phyloP scores from a whole-genome alignment of 768 basidiomycete genomes.

The Crucibulum laeve region DNA sequence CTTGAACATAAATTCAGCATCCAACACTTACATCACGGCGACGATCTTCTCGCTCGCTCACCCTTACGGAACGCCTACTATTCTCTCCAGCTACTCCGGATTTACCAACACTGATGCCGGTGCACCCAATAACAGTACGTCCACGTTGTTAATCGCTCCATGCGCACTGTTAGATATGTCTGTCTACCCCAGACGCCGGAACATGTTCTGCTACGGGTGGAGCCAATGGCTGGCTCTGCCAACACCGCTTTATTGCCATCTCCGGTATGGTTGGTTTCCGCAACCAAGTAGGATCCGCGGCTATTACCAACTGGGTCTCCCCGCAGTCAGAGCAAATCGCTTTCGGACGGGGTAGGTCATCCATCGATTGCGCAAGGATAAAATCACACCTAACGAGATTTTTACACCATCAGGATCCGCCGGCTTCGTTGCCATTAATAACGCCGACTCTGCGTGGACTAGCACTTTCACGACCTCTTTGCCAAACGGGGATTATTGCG shows the following conservation, averaged over 20 bases:
- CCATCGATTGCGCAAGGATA: not conserved
- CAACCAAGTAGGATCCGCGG: conserved; percentile 48
- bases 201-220: conserved; percentile 49
- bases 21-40: conserved; percentile 60
- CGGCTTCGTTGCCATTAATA: conserved; percentile 69
- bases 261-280: conserved; percentile 64
- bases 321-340: conserved; percentile 58
- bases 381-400: not conserved
- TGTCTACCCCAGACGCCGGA: conserved; percentile 29
- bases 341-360: conserved; percentile 51
- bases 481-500: conserved; percentile 57
- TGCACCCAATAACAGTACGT: conserved; percentile 52
- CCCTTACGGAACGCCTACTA: conserved; percentile 60
- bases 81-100: conserved; percentile 53
- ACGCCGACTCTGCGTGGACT: conserved; percentile 52
- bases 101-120: conserved; percentile 50
- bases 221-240: conserved; percentile 60
- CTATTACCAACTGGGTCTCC: conserved; percentile 54
- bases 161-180: not conserved
- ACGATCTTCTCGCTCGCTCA: conserved; percentile 64
- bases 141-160: not conserved
- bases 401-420: conserved; percentile 30
- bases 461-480: conserved; percentile 54
- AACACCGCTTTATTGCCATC: conserved; percentile 57
- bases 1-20: conserved; percentile 54